phyloP scores from a whole-genome alignment of 2,329 filamentous ascomycete genomes.

The Chrysoporthe cubensis region DNA sequence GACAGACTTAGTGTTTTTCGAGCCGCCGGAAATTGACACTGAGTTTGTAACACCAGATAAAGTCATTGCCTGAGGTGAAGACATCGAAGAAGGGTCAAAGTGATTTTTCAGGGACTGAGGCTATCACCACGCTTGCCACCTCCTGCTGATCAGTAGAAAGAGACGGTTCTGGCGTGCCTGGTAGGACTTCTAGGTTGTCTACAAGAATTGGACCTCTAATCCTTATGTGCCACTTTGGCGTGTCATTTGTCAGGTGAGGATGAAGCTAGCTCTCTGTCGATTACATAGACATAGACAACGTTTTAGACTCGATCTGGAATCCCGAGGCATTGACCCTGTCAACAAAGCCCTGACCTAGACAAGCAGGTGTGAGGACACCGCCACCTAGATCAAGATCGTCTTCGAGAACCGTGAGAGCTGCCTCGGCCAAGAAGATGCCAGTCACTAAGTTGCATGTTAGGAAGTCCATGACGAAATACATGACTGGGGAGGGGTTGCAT shows the following conservation, averaged over 20 bases:
- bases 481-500: slow-evolving; percentile 39
- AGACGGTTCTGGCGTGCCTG: too few relatives aligned
- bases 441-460: slow-evolving; percentile 55
- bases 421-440: slow-evolving; percentile 65
- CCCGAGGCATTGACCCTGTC: slow-evolving; percentile 65
- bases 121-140: too few relatives aligned
- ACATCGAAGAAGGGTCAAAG: too few relatives aligned
- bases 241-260: neutral
- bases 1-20: too few relatives aligned
- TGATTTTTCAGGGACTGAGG: too few relatives aligned
- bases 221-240: neutral
- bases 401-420: slow-evolving; percentile 66
- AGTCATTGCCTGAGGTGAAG: too few relatives aligned
- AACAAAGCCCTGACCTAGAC: slow-evolving; percentile 68
- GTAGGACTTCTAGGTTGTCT: too few relatives aligned
- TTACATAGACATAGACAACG: slow-evolving; percentile 31
- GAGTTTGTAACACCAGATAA: too few relatives aligned
- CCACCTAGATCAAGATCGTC: slow-evolving; percentile 62
- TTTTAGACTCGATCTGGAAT: slow-evolving; percentile 63
- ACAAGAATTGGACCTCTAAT: neutral
- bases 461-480: slow-evolving; percentile 4
- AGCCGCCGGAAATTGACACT: too few relatives aligned
- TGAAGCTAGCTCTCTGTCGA: neutral
- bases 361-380: slow-evolving; percentile 74
- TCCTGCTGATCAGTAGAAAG: too few relatives aligned